Base-by-base conservation (phyloP, 2,329 filamentous ascomycete species). In the Cladophialophora yegresii region DNA sequence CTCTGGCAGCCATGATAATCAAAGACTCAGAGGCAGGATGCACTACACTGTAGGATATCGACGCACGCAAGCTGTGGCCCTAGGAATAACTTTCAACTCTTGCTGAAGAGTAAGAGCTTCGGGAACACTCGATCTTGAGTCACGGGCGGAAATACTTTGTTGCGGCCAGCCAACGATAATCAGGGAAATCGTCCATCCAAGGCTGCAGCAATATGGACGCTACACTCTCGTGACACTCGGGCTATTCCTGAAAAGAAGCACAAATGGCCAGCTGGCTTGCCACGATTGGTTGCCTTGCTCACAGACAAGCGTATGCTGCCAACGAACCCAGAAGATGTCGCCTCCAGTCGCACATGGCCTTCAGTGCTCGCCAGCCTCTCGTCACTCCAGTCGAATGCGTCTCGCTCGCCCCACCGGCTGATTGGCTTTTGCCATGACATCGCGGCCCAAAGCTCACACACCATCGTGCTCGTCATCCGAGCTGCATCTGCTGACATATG, bases 271-370 rank as follows among this genome's bases (percentile, higher is more conserved):
- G 51, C 33, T 65, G 64, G 66, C 64, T 55, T 47, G 36, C 59
- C 43, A 32, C 62, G 13, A 68, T 68, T 68, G 66, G 66, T 47
- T 58, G 66, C 66, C 64, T 62, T 40, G 51, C 32, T 59, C 36
- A 26, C 12, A 40, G 47, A 36, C 58, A 45, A 36, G 36, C 51
- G 61, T 30, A 23, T 50, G 16, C 30, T 49, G 47, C 47, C 33
- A 50, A 40, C 58, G 32, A 60, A 61, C 43, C 45, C 54, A 49
- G 51, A 28, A 57, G 51, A 58, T 61, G 50, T 45, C 32, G 56
- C 45, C 43, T 20, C 53, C 55, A 58, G 51, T 45, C 30, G 58
- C 58, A 53, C 33, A 55, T 32, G 43, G 40, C 49, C 49, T 55
- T 49, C 13, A 40, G 62, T 47, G 43, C 33, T 20, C 30, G 20